Percentiles rank a stretch among this genome's conserved stretches.
phyloP scores from a whole-genome alignment of 176 grass and related monocot species.

The Rhynchospora tenuis region DNA sequence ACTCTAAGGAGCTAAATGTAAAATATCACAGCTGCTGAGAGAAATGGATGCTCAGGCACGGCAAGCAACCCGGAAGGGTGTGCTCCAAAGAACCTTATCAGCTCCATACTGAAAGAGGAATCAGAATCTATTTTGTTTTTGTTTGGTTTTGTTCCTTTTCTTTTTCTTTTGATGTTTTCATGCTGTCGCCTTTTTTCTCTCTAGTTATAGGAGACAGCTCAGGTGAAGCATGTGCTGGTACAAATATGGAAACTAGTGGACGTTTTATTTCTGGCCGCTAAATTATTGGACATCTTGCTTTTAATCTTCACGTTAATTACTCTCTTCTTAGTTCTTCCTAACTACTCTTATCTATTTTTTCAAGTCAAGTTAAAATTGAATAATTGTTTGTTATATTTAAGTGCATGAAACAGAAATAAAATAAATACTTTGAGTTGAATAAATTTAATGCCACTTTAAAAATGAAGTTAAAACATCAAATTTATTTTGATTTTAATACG shows the following conservation, averaged over 20 bases:
- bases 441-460: too few relatives aligned
- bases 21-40: background rate
- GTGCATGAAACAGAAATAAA: too few relatives aligned
- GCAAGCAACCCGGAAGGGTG: background rate
- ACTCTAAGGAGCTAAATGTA: background rate
- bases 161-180: background rate
- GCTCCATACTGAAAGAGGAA: conserved; percentile 14
- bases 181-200: background rate
- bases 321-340: background rate
- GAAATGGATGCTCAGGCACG: background rate
- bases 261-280: background rate
- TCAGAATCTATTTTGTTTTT: background rate
- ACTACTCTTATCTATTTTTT: too few relatives aligned
- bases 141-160: background rate
- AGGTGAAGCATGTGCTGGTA: background rate
- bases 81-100: conserved; percentile 11
- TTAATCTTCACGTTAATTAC: background rate
- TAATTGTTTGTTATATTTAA: too few relatives aligned
- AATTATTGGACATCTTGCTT: background rate
- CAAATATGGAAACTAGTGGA: conserved; percentile 11
- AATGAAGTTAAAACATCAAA: too few relatives aligned
- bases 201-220: background rate
- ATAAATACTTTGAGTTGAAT: too few relatives aligned
- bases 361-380: too few relatives aligned
- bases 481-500: too few relatives aligned